Base-by-base conservation (phyloP, 2,329 filamentous ascomycete genomes). In the Colletotrichum sp. region DNA sequence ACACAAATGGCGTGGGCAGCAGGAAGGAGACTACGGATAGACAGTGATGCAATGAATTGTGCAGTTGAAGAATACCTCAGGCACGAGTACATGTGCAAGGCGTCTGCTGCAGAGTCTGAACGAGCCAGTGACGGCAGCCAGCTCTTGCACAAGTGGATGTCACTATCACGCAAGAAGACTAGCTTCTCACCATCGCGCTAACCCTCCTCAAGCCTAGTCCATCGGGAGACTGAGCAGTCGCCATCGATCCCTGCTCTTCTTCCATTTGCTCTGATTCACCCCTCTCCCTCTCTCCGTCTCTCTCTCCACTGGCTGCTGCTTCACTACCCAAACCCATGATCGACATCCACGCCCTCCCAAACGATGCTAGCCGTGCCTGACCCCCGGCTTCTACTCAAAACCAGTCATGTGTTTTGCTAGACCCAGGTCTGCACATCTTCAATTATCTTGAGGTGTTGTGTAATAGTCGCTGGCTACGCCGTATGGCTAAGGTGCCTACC, bases 261-360 rank as follows among this genome's bases (percentile, higher is more conserved):
- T 73, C 55, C 26, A 66, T 52, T 65, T 26, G 61, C 21, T 56
- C 26, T 66, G 38, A 28, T 30, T 75, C 72, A 55, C 38, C 24
- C 58, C 56, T 65, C 65, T 36, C 34, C 34, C 34, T 16, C 66
- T 36, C 24, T 18, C 66, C 30, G 30, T 32, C 30, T 24, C 26
- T 18, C 13, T 32, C 55, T 71, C 62, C 73, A 34, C 69, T 64
- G 15, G 56, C 36, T 64, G 28, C 43, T 64, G 32, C 64, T 70
- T 43, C 61, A 30, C 65, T 65, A 60, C 56, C 64, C 76, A 61
- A 73, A 73, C 76, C 67, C 36, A 70, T 71, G 73, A 77, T 77
- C 73, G 70, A 69, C 72, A 56, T 26, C 60, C 65, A 73, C 73
- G 55, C 58, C 75, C 70, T 70, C 76, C 61, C 61, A 34, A 67